Evolutionary conservation across 2,329 filamentous ascomycete species (phyloP), one percentile per base, ranked within the genome.

Genomic region (Tolypocladium album): DNA sequence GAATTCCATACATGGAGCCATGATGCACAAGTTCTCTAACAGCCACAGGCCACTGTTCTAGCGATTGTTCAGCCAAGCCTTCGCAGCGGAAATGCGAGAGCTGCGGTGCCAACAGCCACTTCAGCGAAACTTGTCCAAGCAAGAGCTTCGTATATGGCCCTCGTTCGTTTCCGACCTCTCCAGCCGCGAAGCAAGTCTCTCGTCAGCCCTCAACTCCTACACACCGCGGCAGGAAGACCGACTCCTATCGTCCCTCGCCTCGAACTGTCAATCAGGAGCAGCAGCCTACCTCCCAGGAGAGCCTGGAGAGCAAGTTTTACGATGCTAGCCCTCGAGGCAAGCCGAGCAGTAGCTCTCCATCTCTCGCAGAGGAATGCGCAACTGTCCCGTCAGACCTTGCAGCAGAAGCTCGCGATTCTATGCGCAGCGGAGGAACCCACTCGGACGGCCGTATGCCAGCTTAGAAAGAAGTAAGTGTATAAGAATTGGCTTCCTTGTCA

Each of bases 391-490:
- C 55, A 7, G 20, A 27, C 17, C 6, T 17, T 9, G 36, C 2
- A 17, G 12, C 53, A 40, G 36, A 22, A 11, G 8, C 6, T 27
- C 36, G 13, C 13, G 36, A 2, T 27, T 38, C 12, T 24, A 13
- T 22, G 24, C 34, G 15, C n/a, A 40, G 9, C 34, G 34, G 36
- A 40, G 36, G 22, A 20, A 13, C 27, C 13, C 42, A 36, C 17
- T 34, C 45, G 20, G 60, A 64, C 12, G 68, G 67, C 38, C 64
- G 68, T 27, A 60, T 70, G 27, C 68, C 67, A 31, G 65, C 68
- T 40, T 71, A 66, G 68, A 64, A 67, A 43, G 64, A 65, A 43
- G 67, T 68, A 39, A 61, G 62, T 60, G 11, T n/a, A 27, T 47
- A 17, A 27, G 9, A 22, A 5, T n/a, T 15, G 27, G 9, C 3